Evolutionary conservation across 139 green algal genomes (phyloP).

Genomic region (Volvox africanus): DNA sequence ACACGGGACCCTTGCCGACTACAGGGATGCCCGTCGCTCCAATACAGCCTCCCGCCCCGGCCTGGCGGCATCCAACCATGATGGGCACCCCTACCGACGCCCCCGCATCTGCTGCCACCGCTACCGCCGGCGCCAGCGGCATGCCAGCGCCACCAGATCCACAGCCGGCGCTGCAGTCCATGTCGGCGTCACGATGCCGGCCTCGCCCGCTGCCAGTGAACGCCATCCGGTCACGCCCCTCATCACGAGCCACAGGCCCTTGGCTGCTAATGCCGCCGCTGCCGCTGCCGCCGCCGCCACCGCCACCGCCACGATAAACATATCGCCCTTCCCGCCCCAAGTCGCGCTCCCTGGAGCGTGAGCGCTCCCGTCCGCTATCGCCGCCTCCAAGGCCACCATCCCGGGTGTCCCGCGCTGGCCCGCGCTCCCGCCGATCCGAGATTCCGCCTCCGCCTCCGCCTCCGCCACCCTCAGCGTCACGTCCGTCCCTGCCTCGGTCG

Average conservation of each 20-base stretch:
- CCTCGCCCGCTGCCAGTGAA: not conserved
- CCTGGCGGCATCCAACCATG: too few relatives aligned
- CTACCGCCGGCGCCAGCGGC: not conserved
- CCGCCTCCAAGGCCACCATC: not conserved
- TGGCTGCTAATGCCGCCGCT: not conserved
- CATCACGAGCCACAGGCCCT: not conserved
- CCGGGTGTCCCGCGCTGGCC: not conserved
- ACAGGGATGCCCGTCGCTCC: not conserved
- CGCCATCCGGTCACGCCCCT: not conserved
- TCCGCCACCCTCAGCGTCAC: not conserved
- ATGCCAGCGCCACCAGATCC: not conserved
- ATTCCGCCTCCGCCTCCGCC: not conserved
- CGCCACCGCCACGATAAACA: not conserved
- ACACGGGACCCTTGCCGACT: not conserved
- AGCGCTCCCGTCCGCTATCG: not conserved
- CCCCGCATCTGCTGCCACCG: not conserved
- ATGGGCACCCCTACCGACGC: too few relatives aligned
- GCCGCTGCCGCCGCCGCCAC: not conserved
- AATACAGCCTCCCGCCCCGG: not conserved
- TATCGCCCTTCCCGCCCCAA: not conserved
- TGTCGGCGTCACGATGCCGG: not conserved
- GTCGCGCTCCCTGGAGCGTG: slow-evolving; percentile 1
- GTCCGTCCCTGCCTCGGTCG: not conserved
- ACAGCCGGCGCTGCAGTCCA: not conserved
- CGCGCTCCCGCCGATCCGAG: not conserved